Conservation (phyloP, 2,329 filamentous ascomycete genomes). For the Sclerotinia trifoliorum region DNA sequence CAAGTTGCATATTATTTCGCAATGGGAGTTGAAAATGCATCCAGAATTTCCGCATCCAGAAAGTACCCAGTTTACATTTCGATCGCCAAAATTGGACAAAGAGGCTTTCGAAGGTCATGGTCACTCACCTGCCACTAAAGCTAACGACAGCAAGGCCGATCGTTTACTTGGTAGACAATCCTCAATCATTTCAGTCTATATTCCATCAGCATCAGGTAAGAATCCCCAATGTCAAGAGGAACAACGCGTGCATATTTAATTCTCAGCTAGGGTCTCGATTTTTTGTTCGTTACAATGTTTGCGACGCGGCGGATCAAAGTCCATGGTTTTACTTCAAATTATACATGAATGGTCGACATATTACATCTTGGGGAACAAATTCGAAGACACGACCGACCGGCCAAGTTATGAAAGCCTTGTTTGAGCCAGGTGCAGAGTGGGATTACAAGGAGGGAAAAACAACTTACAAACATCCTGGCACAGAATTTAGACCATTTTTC, state of each 20-base stretch:
- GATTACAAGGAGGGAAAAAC: constrained; percentile 43
- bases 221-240: neutral
- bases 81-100: constrained; percentile 24
- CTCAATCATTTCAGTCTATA: constrained; percentile 51
- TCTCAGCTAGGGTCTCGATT: constrained; percentile 50
- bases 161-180: constrained; percentile 41
- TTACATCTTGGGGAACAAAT: constrained; percentile 54
- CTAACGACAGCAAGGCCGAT: constrained; percentile 35
- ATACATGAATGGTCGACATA: constrained; percentile 52
- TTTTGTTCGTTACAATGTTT: constrained; percentile 50
- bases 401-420: constrained; percentile 49
- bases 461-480: constrained; percentile 43
- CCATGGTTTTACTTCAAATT: constrained; percentile 55
- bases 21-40: constrained; percentile 41
- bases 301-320: constrained; percentile 37
- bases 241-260: constrained; percentile 17
- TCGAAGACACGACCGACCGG: constrained; percentile 41
- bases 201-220: constrained; percentile 54
- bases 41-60: constrained; percentile 58
- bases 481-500: constrained; percentile 53
- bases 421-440: constrained; percentile 48
- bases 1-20: constrained; percentile 34
- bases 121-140: constrained; percentile 23
- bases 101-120: neutral
- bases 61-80: constrained; percentile 45